Evolutionary conservation across 345 rosid species (phyloP).

Genomic region (Euphorbia tirucalli): DNA sequence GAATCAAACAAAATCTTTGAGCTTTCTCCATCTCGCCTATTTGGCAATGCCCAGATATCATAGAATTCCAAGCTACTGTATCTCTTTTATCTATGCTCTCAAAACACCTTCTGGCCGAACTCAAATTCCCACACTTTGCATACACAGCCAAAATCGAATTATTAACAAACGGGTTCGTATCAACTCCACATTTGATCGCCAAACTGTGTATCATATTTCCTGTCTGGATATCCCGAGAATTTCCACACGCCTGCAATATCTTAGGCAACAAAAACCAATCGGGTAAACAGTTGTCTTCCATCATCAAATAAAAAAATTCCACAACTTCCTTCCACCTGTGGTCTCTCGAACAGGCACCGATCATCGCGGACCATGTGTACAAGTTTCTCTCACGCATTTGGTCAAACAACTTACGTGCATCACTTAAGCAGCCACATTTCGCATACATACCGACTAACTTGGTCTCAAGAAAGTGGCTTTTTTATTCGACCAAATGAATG

Average conservation of each 20-base stretch:
- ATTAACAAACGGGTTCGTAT: slow-evolving; percentile 38
- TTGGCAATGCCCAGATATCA: slow-evolving; percentile 68
- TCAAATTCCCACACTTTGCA: slow-evolving; percentile 71
- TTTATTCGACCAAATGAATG: slow-evolving; percentile 35
- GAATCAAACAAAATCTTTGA: slow-evolving; percentile 48
- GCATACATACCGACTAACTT: slow-evolving; percentile 75
- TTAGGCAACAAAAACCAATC: slow-evolving; percentile 77
- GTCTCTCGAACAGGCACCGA: slow-evolving; percentile 71
- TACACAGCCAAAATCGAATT: slow-evolving; percentile 73
- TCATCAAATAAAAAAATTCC: slow-evolving; percentile 60
- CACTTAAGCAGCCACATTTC: slow-evolving; percentile 60
- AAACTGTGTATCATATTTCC: slow-evolving; percentile 61
- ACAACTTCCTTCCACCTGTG: slow-evolving; percentile 66
- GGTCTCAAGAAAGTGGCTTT: slow-evolving; percentile 52
- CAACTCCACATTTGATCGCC: slow-evolving; percentile 54
- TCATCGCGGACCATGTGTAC: slow-evolving; percentile 86
- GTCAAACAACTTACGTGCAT: slow-evolving; percentile 68
- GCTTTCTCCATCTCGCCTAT: slow-evolving; percentile 64
- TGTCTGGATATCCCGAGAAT: slow-evolving; percentile 47
- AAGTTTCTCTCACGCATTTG: slow-evolving; percentile 60
- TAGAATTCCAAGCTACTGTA: slow-evolving; percentile 67
- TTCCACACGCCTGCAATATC: slow-evolving; percentile 80
- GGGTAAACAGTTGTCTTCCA: slow-evolving; percentile 60
- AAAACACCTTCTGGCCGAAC: slow-evolving; percentile 54
- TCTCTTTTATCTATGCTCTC: slow-evolving; percentile 56